Percentiles rank a stretch among this genome's conserved stretches.
These are phyloP conservation scores for Solanum ahanhuiri DNA, from an alignment of 257 asterid genomes.

Conservation along the genomic window DNA sequence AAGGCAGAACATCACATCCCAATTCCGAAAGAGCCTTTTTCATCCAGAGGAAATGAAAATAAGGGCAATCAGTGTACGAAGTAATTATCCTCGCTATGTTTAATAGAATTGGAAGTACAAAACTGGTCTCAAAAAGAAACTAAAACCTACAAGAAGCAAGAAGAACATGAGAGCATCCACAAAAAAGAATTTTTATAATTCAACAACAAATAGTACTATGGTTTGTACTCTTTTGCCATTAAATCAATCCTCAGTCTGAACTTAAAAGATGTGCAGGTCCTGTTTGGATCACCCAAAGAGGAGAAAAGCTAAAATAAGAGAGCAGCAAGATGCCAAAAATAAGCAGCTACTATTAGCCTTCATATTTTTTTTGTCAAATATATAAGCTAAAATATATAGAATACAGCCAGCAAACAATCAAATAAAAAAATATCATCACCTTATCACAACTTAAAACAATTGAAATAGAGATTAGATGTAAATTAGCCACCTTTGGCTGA, in stretches of 20 bases:
- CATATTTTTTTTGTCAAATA: background rate
- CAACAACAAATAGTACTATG: background rate
- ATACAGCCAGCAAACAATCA: background rate
- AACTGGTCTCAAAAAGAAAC: background rate
- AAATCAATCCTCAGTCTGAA: background rate
- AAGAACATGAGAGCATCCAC: background rate
- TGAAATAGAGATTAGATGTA: background rate
- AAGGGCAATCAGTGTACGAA: background rate
- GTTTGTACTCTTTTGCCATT: background rate
- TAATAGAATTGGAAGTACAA: background rate
- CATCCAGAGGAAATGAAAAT: background rate
- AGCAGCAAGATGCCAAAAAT: background rate
- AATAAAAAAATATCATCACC: background rate
- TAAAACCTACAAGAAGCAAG: background rate
- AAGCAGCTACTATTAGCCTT: background rate
- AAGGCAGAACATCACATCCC: background rate
- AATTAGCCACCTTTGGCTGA: background rate
- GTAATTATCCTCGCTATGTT: background rate
- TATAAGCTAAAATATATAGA: background rate
- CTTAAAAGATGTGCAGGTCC: background rate
- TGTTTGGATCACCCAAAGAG: background rate
- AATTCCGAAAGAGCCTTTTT: background rate
- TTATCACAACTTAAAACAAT: background rate
- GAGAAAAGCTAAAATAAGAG: background rate
- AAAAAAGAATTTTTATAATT: background rate